phyloP scores from a whole-genome alignment of 768 basidiomycete species.

The Suillus bovinus region DNA sequence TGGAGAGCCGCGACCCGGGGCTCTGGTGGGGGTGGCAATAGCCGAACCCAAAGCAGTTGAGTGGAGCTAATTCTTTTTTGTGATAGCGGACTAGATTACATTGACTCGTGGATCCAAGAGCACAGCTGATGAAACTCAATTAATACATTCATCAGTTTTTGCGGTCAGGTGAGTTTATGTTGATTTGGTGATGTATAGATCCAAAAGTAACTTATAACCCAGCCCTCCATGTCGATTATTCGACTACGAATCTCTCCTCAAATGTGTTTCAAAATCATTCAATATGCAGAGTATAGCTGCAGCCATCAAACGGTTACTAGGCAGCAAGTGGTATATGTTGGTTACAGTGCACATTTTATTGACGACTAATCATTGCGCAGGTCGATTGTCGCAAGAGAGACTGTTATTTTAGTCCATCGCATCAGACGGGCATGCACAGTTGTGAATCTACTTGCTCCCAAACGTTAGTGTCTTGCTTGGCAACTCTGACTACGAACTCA shows the following conservation, averaged over 20 bases:
- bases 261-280: conserved; percentile 38
- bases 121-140: conserved; percentile 5
- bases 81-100: background rate
- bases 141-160: background rate
- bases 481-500: background rate
- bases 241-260: conserved; percentile 2
- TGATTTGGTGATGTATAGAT: background rate
- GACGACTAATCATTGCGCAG: conserved; percentile 26
- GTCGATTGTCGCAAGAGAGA: conserved; percentile 46
- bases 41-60: background rate
- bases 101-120: too few relatives aligned
- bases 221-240: background rate
- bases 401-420: conserved; percentile 43
- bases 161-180: background rate
- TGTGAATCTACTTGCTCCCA: conserved; percentile 40
- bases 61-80: conserved; percentile 3
- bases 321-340: conserved; percentile 35
- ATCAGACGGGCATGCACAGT: conserved; percentile 34
- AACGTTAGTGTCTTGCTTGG: conserved; percentile 28
- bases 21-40: conserved; percentile 1
- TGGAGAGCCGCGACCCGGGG: background rate
- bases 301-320: conserved; percentile 29
- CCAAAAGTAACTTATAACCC: background rate
- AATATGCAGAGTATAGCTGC: conserved; percentile 36
- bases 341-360: background rate